Base-by-base conservation (phyloP, 2,329 filamentous ascomycete species). In the Microdochium nivale region DNA sequence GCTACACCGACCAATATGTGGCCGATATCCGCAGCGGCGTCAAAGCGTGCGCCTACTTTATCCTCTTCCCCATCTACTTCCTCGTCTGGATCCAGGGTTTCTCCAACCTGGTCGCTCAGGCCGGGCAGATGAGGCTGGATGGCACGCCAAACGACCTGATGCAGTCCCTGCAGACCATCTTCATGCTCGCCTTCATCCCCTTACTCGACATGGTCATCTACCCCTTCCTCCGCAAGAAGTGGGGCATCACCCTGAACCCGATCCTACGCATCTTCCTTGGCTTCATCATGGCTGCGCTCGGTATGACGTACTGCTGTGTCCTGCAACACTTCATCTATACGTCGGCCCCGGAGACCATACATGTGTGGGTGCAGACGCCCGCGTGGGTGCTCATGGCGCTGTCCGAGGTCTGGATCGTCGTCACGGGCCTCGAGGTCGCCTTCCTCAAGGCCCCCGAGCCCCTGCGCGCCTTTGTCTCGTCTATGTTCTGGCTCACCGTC, bases 91-190 rank as follows among this genome's bases (percentile, higher is more conserved):
- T 77, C 49, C 85, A 88, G 61, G 81, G 87, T 68, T 80, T 79
- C 50, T 79, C 74, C 65, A 87, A 85, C 69, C 77, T 86, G 57
- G 79, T 83, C 58, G 82, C 82, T 1, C 84, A 87, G 66, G 75
- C 76, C 25, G 70, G 67, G 1, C 68, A 72, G 56, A 76, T 79
- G 84, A 59, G 78, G 25, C 75, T 81, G 3, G 77, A 84, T 55
- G 83, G 84, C 25, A 77, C 87, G 49, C 84, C 84, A 54, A 88
- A 87, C 67, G 84, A 88, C 59, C 70, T 87, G 57, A 78, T 88
- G 69, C 76, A 82, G 57, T 87, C 86, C 65, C 76, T 87, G 30
- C 80, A 87, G 52, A 81, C 84, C 2, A 77, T 88, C 51, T 76
- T 81, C 9, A 78, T 86, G 55, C 75, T 88, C 54, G 73, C 87